These are phyloP conservation scores for Leptographium procerum DNA, from an alignment of 2,329 filamentous ascomycete species.

Conservation along the genomic window DNA sequence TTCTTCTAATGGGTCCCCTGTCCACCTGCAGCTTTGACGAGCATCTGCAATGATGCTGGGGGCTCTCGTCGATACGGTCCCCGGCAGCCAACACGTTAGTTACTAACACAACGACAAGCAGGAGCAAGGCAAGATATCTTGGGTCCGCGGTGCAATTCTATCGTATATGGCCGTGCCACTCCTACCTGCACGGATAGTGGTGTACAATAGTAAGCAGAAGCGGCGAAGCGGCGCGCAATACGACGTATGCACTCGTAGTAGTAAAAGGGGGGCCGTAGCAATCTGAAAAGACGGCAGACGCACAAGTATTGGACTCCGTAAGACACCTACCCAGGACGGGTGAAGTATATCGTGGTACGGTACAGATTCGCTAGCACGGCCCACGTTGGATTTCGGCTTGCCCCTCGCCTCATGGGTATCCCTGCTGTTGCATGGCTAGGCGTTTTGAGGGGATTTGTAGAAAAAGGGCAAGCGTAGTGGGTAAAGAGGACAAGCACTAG, in stretches of 20 bases:
- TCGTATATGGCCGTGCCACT: neutral
- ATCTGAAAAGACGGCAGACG: neutral
- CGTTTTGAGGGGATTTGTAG: neutral
- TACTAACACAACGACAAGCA: too few relatives aligned
- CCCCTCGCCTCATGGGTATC: slow-evolving; percentile 4
- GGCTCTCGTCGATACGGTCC: neutral
- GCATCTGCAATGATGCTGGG: neutral
- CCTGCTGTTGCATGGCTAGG: slow-evolving; percentile 1
- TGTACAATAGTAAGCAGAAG: neutral
- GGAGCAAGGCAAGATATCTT: neutral
- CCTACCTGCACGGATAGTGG: too few relatives aligned
- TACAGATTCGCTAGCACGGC: neutral
- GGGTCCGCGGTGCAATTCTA: neutral
- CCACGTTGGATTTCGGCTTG: slow-evolving; percentile 2
- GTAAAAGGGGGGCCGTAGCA: neutral
- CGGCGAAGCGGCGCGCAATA: neutral
- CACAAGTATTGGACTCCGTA: neutral
- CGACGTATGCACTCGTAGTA: neutral
- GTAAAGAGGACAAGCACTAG: neutral
- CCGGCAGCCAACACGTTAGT: neutral
- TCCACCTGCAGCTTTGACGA: neutral
- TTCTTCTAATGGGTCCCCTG: neutral
- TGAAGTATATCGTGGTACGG: neutral
- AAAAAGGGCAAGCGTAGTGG: neutral
- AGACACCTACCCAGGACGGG: neutral